Evolutionary conservation across 1,284 basidiomycete genomes (phyloP).

Genomic region (Austroboletus niveus): DNA sequence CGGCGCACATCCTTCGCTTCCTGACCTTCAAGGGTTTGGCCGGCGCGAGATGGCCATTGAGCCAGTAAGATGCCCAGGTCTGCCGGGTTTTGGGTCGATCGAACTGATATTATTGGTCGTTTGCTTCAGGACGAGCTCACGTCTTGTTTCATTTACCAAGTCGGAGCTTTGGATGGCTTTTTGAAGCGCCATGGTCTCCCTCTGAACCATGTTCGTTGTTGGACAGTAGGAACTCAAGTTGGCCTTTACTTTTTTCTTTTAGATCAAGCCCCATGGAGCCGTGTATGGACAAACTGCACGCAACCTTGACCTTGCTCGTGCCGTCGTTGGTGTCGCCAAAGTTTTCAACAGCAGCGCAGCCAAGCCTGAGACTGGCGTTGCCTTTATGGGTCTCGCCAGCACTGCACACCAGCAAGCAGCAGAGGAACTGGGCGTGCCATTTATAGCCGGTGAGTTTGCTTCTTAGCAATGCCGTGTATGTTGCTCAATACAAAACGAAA

Average conservation of each 20-base stretch:
- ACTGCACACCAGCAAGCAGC: conserved; percentile 56
- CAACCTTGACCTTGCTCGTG: conserved; percentile 50
- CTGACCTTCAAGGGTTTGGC: conserved; percentile 63
- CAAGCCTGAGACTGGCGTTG: conserved; percentile 31
- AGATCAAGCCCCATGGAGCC: conserved; percentile 58
- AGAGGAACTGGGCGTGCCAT: conserved; percentile 49
- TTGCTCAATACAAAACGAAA: neutral
- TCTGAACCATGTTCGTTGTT: conserved; percentile 47
- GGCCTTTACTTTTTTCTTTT: neutral
- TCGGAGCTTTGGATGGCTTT: conserved; percentile 58
- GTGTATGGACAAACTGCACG: conserved; percentile 56
- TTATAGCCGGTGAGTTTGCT: conserved; percentile 49
- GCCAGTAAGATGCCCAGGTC: conserved; percentile 37
- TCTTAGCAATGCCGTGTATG: neutral
- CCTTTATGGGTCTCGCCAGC: conserved; percentile 60
- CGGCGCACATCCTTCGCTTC: conserved; percentile 63
- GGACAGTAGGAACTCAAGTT: neutral
- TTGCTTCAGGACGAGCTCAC: conserved; percentile 49
- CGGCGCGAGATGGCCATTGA: conserved; percentile 60
- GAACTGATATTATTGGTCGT: neutral
- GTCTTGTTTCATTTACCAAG: conserved; percentile 60
- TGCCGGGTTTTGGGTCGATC: neutral
- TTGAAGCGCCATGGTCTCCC: conserved; percentile 46
- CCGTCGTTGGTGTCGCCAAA: conserved; percentile 49
- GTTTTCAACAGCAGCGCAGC: conserved; percentile 37